phyloP scores from a whole-genome alignment of 805 yeast genomes.

The Zygosaccharomyces lentus region DNA sequence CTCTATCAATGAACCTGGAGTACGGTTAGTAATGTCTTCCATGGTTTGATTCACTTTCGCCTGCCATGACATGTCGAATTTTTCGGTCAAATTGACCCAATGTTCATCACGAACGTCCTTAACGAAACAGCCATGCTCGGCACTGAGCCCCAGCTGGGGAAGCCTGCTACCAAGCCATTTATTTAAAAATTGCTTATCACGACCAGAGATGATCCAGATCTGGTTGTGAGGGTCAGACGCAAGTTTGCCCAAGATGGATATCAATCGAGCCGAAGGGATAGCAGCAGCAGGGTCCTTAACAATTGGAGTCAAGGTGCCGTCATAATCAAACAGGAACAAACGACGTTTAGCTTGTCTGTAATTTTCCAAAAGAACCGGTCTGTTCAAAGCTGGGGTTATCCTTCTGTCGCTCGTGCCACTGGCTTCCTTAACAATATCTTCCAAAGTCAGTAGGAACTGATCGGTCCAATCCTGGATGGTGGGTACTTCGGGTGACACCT shows the following conservation, averaged over 20 bases:
- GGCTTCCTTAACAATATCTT: conserved; percentile 37
- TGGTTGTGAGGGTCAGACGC: conserved; percentile 74
- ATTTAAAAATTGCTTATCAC: conserved; percentile 86
- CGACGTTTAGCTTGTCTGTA: conserved; percentile 63
- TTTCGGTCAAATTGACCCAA: conserved; percentile 84
- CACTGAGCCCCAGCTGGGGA: conserved; percentile 71
- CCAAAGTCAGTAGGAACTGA: conserved; percentile 49
- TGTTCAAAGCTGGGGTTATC: conserved; percentile 77
- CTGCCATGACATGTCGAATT: conserved; percentile 94
- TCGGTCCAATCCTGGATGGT: conserved; percentile 81
- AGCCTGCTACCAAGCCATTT: conserved; percentile 75
- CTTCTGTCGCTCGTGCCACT: conserved; percentile 31
- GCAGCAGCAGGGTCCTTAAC: conserved; percentile 98
- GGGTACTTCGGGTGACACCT: conserved; percentile 60
- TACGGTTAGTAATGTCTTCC: conserved; percentile 71
- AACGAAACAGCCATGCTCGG: conserved; percentile 97
- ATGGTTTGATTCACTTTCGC: conserved; percentile 70
- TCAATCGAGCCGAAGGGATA: conserved; percentile 75
- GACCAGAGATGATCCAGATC: conserved; percentile 93
- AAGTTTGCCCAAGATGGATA: conserved; percentile 53
- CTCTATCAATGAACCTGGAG: conserved; percentile 88
- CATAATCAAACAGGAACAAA: conserved; percentile 88
- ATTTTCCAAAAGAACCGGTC: conserved; percentile 55
- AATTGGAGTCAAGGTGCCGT: conserved; percentile 95
- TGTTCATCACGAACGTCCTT: conserved; percentile 56